Evolutionary conservation across 805 yeast species (phyloP).

Genomic region (Nakazawaea molendinolei): DNA sequence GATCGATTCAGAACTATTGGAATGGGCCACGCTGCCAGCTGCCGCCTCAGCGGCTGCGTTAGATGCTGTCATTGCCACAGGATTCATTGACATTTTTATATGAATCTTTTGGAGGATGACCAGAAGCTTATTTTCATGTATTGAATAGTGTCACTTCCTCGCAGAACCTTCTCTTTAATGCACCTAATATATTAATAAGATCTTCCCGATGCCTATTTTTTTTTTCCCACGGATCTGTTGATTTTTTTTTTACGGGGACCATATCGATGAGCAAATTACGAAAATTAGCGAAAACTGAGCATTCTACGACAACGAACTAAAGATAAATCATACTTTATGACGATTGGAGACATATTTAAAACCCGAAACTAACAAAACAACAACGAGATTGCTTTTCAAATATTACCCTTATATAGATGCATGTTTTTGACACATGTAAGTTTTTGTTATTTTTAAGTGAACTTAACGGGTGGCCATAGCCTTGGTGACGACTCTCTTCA

Average conservation of each 20-base stretch:
- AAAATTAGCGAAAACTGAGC: neutral
- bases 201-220: too few species aligned
- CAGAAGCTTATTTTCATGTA: too few species aligned
- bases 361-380: slow-evolving; percentile 4
- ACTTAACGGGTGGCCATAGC: slow-evolving; percentile 96
- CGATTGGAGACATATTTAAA: neutral
- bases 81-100: slow-evolving; percentile 10
- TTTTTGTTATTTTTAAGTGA: slow-evolving; percentile 1
- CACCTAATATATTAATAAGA: too few species aligned
- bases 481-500: slow-evolving; percentile 99
- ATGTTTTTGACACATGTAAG: slow-evolving; percentile 2
- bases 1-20: slow-evolving; percentile 19
- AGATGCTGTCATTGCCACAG: slow-evolving; percentile 7
- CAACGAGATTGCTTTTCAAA: neutral
- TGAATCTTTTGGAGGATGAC: neutral
- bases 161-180: too few species aligned
- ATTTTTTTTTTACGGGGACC: too few species aligned
- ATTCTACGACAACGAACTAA: neutral
- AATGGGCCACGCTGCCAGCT: slow-evolving; percentile 10
- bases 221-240: too few species aligned
- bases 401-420: slow-evolving; percentile 3
- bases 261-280: too few species aligned
- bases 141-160: too few species aligned
- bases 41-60: slow-evolving; percentile 12
- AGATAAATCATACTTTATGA: neutral